These are phyloP conservation scores for Yamadazyma friedrichii DNA, from an alignment of 1,139 yeast species.

Conservation along the genomic window DNA sequence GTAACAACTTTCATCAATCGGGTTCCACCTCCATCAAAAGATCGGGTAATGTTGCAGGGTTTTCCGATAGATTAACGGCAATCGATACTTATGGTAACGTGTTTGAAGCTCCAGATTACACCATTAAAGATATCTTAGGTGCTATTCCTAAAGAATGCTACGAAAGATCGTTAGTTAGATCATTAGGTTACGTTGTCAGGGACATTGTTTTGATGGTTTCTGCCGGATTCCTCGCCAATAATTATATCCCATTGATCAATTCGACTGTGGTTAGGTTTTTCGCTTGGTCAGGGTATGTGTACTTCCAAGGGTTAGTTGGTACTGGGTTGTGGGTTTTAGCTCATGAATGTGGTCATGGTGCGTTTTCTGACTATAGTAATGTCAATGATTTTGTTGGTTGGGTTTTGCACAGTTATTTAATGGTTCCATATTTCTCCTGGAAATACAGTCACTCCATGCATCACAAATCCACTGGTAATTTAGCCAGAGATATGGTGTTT, in stretches of 20 bases:
- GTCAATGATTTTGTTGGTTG: slow-evolving; percentile 60
- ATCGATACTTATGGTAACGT: slow-evolving; percentile 55
- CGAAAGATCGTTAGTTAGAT: slow-evolving; percentile 48
- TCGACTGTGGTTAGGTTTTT: slow-evolving; percentile 43
- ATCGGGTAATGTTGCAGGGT: slow-evolving; percentile 38
- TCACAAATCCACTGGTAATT: slow-evolving; percentile 63
- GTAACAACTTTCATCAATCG: background rate
- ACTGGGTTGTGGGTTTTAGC: slow-evolving; percentile 65
- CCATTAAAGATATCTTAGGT: slow-evolving; percentile 58
- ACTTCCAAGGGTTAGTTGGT: slow-evolving; percentile 44
- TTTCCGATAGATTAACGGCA: slow-evolving; percentile 31
- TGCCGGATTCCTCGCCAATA: slow-evolving; percentile 47
- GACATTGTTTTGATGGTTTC: slow-evolving; percentile 47
- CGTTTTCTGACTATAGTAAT: slow-evolving; percentile 55
- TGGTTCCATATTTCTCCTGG: slow-evolving; percentile 66
- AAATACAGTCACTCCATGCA: slow-evolving; percentile 60
- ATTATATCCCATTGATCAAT: slow-evolving; percentile 51
- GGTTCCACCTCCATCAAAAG: slow-evolving; percentile 14
- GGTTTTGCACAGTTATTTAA: slow-evolving; percentile 55
- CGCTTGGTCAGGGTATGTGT: slow-evolving; percentile 55
- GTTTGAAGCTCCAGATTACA: slow-evolving; percentile 60
- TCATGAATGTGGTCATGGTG: slow-evolving; percentile 68
- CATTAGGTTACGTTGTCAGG: slow-evolving; percentile 57
- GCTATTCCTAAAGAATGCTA: slow-evolving; percentile 66
- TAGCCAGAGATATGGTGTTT: slow-evolving; percentile 61